Evolutionary conservation across 371 early-diverging fungal genomes (phyloP).

Genomic region (Lichtheimia hyalospora): DNA sequence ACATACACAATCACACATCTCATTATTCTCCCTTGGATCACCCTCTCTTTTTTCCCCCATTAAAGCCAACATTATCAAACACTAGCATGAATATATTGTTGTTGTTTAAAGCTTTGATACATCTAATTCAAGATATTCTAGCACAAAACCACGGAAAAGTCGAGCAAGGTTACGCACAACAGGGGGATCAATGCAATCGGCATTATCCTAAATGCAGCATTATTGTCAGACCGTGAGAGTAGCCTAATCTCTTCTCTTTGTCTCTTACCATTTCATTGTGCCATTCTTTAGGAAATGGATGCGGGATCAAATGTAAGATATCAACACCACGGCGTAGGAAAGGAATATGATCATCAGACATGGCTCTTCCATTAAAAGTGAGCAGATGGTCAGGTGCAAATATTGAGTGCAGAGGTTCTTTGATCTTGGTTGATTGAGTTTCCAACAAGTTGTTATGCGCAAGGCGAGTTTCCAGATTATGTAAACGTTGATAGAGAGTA

Average conservation of each 20-base stretch:
- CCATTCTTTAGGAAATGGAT: slow-evolving; percentile 87
- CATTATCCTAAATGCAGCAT: slow-evolving; percentile 20
- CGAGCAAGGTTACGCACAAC: slow-evolving; percentile 48
- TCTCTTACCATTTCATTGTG: slow-evolving; percentile 59
- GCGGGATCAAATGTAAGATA: slow-evolving; percentile 83
- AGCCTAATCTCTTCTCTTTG: not conserved
- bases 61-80: not conserved
- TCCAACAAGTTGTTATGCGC: slow-evolving; percentile 8
- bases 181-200: slow-evolving; percentile 41
- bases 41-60: not conserved
- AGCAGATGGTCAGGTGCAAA: slow-evolving; percentile 33
- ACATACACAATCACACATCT: not conserved
- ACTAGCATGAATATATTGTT: not conserved
- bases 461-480: slow-evolving; percentile 37
- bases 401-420: slow-evolving; percentile 11
- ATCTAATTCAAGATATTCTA: slow-evolving; percentile 53
- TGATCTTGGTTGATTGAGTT: slow-evolving; percentile 7
- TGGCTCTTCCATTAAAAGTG: slow-evolving; percentile 17
- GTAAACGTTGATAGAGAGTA: slow-evolving; percentile 50
- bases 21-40: not conserved
- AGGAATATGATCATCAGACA: slow-evolving; percentile 90
- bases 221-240: not conserved
- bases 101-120: not conserved
- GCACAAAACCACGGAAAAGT: slow-evolving; percentile 55
- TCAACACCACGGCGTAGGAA: slow-evolving; percentile 80